phyloP scores from a whole-genome alignment of 805 yeast genomes.

The Monosporozyma aquatica region DNA sequence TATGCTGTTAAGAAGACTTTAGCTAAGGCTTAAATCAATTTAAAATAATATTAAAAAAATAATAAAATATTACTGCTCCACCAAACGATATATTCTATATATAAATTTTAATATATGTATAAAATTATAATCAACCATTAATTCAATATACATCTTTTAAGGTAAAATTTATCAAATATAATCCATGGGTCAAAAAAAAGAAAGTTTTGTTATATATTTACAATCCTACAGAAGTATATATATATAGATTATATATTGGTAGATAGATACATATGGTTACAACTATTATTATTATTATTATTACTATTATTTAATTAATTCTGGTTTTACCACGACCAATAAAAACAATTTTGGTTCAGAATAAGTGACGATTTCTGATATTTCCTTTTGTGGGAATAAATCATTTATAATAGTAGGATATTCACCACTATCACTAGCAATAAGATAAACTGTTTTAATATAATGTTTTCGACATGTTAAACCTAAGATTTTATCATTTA shows the following conservation, averaged over 20 bases:
- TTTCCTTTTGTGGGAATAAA: constrained; percentile 1
- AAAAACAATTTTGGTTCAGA: constrained; percentile 11
- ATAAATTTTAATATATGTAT: constrained; percentile 2
- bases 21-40: constrained; percentile 72
- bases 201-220: too few species aligned
- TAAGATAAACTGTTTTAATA: constrained; percentile 31
- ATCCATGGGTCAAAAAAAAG: too few species aligned
- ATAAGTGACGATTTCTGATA: not conserved
- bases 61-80: too few species aligned
- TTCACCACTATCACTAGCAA: constrained; percentile 18
- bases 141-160: not conserved
- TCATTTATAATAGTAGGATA: constrained; percentile 2
- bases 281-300: too few species aligned
- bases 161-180: too few species aligned
- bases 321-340: constrained; percentile 17
- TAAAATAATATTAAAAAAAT: not conserved
- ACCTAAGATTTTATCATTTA: constrained; percentile 18
- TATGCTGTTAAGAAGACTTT: constrained; percentile 90
- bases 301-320: constrained; percentile 7
- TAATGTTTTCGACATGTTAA: constrained; percentile 13
- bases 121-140: constrained; percentile 2
- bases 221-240: not conserved
- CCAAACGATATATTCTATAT: constrained; percentile 3
- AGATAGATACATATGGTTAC: too few species aligned
- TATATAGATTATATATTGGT: too few species aligned